Base-by-base conservation (phyloP, 345 rosid species). In the Gossypium rotundifolium region DNA sequence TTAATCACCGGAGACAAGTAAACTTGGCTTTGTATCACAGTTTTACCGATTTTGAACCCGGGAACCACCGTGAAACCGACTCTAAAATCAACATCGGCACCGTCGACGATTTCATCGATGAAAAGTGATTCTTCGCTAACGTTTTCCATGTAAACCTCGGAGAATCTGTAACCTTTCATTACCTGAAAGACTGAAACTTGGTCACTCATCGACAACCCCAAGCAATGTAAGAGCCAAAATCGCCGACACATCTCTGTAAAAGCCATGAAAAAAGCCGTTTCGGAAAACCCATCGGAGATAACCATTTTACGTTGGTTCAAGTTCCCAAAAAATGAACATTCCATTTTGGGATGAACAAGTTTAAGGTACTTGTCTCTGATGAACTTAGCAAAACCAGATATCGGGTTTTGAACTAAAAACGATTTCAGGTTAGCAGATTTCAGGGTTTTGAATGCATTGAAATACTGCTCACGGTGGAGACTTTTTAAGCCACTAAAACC, bases 321-420 rank as follows among this genome's bases (percentile, higher is more conserved):
- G 74, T 89, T 95, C 29, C 97, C 90, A 69, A 93, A 95, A 71
- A 95, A 85, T 1, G 98, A 93, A 52, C 97, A 91, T 82, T 95
- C 99, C 99, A 95, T 91, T 78, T 93, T 95, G 49, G 98, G 94
- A 82, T 95, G 99, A 0, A 95, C 92, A 2, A 95, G 85, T 46
- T 78, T 84, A 57, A 83, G 82, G 71, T 95, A 95, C 88, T 90
- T 95, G 9, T 77, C 78, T 17, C 89, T 82, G 20, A 80, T 72
- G 73, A 93, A 89, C 70, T 68, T 78, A 5, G 91, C 90, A 3
- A 95, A 80, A 10, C 86, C 75, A 0, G 94, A 86, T 44, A 72
- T 60, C 29, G 91, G 90, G 49, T 90, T 81, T n/a, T 87, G 87
- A 66, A 83, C 66, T 55, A 95, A 40, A 74, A 80, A 85, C n/a